Conservation (phyloP, 2,329 filamentous ascomycete species). For the Zymoseptoria pseudotritici region DNA sequence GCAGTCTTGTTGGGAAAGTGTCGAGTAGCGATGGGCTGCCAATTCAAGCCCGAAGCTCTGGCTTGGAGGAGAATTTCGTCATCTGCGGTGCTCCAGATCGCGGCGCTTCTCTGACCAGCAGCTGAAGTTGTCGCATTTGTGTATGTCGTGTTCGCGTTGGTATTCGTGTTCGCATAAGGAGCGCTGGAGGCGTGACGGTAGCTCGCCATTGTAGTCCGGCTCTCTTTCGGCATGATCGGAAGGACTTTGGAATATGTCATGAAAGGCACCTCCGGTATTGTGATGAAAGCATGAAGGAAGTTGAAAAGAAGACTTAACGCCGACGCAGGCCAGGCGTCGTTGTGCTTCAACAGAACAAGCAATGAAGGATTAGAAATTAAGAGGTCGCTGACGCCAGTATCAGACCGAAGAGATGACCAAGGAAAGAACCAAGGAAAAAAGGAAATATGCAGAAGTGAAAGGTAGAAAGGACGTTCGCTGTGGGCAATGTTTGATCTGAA, state of each 20-base stretch:
- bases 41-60: constrained; percentile 69
- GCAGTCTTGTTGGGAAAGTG: constrained; percentile 70
- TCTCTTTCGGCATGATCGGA: constrained; percentile 41
- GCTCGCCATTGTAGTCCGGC: constrained; percentile 23
- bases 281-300: constrained; percentile 6
- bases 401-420: constrained; percentile 25
- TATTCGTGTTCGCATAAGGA: constrained; percentile 20
- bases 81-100: constrained; percentile 62
- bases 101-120: constrained; percentile 31
- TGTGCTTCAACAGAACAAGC: constrained; percentile 16
- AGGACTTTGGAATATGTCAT: constrained; percentile 22
- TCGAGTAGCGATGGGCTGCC: constrained; percentile 68
- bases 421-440: constrained; percentile 27
- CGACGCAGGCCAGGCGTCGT: constrained; percentile 8
- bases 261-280: constrained; percentile 7
- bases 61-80: constrained; percentile 67
- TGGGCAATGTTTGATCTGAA: constrained; percentile 3
- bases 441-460: constrained; percentile 17
- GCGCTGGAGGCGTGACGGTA: constrained; percentile 24
- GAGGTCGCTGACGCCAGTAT: constrained; percentile 20
- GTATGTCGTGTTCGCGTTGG: neutral
- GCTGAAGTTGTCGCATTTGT: constrained; percentile 24
- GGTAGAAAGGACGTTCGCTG: neutral
- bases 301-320: neutral
- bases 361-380: constrained; percentile 15